Conservation (phyloP, 2,329 filamentous ascomycete genomes). For the Acrodontium crateriforme region DNA sequence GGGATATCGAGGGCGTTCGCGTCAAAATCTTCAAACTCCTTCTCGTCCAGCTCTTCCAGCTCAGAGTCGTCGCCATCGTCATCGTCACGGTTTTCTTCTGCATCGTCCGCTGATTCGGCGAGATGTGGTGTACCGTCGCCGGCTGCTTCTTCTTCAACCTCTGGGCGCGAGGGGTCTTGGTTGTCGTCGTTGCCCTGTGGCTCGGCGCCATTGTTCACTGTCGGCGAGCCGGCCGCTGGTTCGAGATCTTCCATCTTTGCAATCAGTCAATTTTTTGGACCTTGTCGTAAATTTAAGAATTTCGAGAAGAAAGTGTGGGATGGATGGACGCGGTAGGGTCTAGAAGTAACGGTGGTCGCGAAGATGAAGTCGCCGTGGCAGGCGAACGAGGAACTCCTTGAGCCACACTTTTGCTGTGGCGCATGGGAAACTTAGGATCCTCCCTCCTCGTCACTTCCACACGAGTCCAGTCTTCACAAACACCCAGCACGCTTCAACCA, state of each 20-base stretch:
- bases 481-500: neutral
- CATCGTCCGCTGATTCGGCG: slow-evolving; percentile 30
- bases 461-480: too few species aligned
- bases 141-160: slow-evolving; percentile 33
- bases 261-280: neutral
- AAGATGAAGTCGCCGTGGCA: too few species aligned
- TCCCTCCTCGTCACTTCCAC: too few species aligned
- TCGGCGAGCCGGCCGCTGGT: slow-evolving; percentile 21
- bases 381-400: too few species aligned
- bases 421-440: too few species aligned
- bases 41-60: slow-evolving; percentile 51
- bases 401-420: too few species aligned
- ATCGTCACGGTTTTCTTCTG: slow-evolving; percentile 17
- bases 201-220: slow-evolving; percentile 26
- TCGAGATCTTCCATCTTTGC: slow-evolving; percentile 30
- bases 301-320: too few species aligned
- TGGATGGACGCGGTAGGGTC: too few species aligned
- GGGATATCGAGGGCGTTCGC: slow-evolving; percentile 46
- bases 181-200: slow-evolving; percentile 36
- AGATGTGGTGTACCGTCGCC: slow-evolving; percentile 27
- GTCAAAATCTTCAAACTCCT: slow-evolving; percentile 52
- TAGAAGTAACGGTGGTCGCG: too few species aligned
- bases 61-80: slow-evolving; percentile 38
- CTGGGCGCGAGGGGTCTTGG: slow-evolving; percentile 31
- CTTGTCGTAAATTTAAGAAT: neutral